phyloP scores from a whole-genome alignment of 805 yeast genomes.

The Clavispora vitiphila region DNA sequence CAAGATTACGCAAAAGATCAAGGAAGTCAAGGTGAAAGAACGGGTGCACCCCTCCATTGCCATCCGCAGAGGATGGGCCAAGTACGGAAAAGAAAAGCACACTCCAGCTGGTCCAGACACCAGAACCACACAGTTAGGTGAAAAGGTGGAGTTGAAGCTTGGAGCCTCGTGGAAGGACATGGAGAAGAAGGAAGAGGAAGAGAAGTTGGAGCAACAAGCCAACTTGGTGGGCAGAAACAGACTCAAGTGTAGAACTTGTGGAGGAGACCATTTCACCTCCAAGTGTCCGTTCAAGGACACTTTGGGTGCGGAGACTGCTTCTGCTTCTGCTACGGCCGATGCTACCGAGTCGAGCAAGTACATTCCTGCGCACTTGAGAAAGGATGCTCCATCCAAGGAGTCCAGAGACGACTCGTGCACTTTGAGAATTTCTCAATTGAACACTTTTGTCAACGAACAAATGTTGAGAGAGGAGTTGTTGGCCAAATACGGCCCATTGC shows the following conservation, averaged over 20 bases:
- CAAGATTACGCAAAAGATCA: slow-evolving; percentile 81
- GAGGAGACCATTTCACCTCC: slow-evolving; percentile 88
- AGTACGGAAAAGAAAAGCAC: slow-evolving; percentile 76
- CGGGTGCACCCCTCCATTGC: slow-evolving; percentile 83
- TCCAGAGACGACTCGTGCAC: slow-evolving; percentile 82
- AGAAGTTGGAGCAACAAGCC: slow-evolving; percentile 42
- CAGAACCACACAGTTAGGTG: slow-evolving; percentile 85
- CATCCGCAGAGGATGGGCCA: slow-evolving; percentile 80
- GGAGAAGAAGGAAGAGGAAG: slow-evolving; percentile 66
- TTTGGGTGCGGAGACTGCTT: slow-evolving; percentile 51
- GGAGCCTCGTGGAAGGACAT: slow-evolving; percentile 73
- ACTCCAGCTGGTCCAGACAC: slow-evolving; percentile 82
- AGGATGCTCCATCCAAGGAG: slow-evolving; percentile 41
- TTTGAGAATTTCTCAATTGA: slow-evolving; percentile 85
- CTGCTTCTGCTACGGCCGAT: slow-evolving; percentile 29
- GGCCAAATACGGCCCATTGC: slow-evolving; percentile 58
- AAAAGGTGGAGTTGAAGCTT: slow-evolving; percentile 69
- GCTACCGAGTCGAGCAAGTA: slow-evolving; percentile 26
- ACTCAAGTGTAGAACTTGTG: slow-evolving; percentile 82
- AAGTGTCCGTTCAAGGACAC: slow-evolving; percentile 96
- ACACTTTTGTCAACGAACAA: slow-evolving; percentile 77
- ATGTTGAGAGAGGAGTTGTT: slow-evolving; percentile 70
- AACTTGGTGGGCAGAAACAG: slow-evolving; percentile 36
- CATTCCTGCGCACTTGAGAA: slow-evolving; percentile 43
- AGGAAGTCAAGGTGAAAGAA: slow-evolving; percentile 71